Base-by-base conservation (phyloP, 176 grass and related monocot species). In the Zoysia japonica region DNA sequence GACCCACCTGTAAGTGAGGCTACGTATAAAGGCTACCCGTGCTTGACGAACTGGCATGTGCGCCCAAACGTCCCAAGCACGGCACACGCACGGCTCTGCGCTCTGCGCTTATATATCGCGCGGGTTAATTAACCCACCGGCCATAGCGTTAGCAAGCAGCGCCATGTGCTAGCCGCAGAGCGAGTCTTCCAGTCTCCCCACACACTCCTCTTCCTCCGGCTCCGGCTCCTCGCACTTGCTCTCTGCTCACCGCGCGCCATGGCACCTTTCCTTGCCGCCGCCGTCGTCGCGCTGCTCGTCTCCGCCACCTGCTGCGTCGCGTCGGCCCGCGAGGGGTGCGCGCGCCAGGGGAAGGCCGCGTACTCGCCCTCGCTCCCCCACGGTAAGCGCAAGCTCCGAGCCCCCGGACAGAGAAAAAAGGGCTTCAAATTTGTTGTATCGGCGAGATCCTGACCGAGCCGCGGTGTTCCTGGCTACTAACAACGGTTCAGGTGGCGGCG, bases 261-360 rank as follows among this genome's bases (percentile, higher is more conserved):
- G 86, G 81, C 28, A 38, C 5, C 40, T 17, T 1, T 55, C 43
- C 15, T 88, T 45, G 36, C 43, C 44, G 9, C 3, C 17, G 10
- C 68, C 15, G 2, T 84, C 17, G 19, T 78, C 7, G 5, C 83
- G 11, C 38, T 55, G 2, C 38, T 87, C n/a, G 19, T 77, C 36
- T 16, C 62, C 38, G 11, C 59, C 35, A 49, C 63, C 70, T 61
- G 64, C n/a, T 3, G 5, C 37, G 35, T 40, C 17, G 85, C 69
- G 3, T 35, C 78, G 9, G 81, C 59, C 7, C 79, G 70, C 17
- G 87, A 85, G 17, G 61, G 85, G 39, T 93, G 91, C 38, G 85
- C 72, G 17, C 87, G 73, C 12, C 87, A 68, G 43, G 76, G 84
- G 65, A 90, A 80, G 66, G 91, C 78, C 1, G 48, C 87, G 17